Evolutionary conservation across 805 yeast species (phyloP), one percentile per base, ranked within the genome.

Genomic region (Danielozyma ontarioensis): DNA sequence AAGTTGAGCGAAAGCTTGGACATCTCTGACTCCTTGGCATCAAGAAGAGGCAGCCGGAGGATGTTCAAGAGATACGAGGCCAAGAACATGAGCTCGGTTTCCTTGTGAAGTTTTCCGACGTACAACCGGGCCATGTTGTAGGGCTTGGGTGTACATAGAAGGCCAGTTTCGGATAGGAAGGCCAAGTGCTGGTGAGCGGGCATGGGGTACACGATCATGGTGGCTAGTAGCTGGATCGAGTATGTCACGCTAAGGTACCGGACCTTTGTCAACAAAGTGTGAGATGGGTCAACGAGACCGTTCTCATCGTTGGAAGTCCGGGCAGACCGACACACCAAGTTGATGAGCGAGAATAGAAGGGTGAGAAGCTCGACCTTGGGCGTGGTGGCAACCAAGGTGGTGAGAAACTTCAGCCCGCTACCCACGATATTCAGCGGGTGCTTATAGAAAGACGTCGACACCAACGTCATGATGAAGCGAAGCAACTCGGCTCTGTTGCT

Each of bases 341-440:
- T 90, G 8, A 85, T 48, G 13, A 87, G 59, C 3, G 96, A 84
- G 44, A 88, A 80, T 2, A 83, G 70, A 35, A 74, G 65, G 16
- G 75, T 72, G 31, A 69, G 52, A 21, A 66, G 53, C 41, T 69
- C 74, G 31, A 62, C 56, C 50, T 64, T 74, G 4, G 76, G 81
- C 27, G 67, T 58, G 4, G 64, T 61, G 11, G 73, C 59, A 27
- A 73, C 80, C 32, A 80, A 57, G 5, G 71, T 65, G 0, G 83
- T 72, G 28, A 83, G 50, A 50, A 74, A 84, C 31, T 74, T 67
- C 22, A 86, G 76, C 0, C 90, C 95, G 3, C 48, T 43, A 0
- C 63, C 40, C 0, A 74, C 70, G 4, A 77, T 49, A 11, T 51
- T 48, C 5, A 66, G 45, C 1, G 75, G 66, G 2, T 59, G 35